Conservation (phyloP, 108 stramenopile genomes). For the Cyclotella cryptica region DNA sequence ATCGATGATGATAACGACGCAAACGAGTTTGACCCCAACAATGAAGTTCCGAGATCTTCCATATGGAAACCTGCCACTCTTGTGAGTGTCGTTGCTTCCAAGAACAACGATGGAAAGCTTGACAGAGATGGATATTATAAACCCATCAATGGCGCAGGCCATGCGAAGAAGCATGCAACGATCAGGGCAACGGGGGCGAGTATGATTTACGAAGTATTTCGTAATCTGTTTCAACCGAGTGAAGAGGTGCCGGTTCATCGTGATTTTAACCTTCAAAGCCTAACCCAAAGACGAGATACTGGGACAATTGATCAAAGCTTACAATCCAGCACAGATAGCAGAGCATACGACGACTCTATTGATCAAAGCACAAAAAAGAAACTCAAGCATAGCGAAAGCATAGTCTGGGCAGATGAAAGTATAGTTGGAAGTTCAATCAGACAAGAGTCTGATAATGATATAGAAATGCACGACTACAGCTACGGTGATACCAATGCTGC, state of each 20-base stretch:
- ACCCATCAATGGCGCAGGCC: slow-evolving; percentile 7
- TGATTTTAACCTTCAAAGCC: slow-evolving; percentile 30
- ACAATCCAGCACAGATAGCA: background rate
- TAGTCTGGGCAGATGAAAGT: slow-evolving; percentile 52
- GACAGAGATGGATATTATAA: slow-evolving; percentile 45
- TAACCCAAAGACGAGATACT: background rate
- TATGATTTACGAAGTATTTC: background rate
- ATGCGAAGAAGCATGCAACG: background rate
- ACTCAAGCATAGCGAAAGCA: slow-evolving; percentile 15
- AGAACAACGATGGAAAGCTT: slow-evolving; percentile 26
- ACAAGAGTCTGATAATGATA: slow-evolving; percentile 3
- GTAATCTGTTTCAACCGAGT: slow-evolving; percentile 5
- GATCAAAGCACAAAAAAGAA: slow-evolving; percentile 15
- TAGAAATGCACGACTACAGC: slow-evolving; percentile 33
- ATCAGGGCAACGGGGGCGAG: slow-evolving; percentile 10
- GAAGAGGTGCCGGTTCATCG: slow-evolving; percentile 4
- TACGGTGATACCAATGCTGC: slow-evolving; percentile 28
- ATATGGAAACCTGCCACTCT: slow-evolving; percentile 45
- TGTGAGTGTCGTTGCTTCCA: slow-evolving; percentile 29
- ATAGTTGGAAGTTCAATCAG: slow-evolving; percentile 8
- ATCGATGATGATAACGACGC: slow-evolving; percentile 24
- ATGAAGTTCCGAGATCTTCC: slow-evolving; percentile 23
- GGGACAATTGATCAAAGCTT: background rate
- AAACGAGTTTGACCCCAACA: slow-evolving; percentile 30
- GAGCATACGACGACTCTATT: background rate